Evolutionary conservation across 1,284 basidiomycete species (phyloP), one percentile per base, ranked within the genome.

Genomic region (Sanghuangporus baumii): DNA sequence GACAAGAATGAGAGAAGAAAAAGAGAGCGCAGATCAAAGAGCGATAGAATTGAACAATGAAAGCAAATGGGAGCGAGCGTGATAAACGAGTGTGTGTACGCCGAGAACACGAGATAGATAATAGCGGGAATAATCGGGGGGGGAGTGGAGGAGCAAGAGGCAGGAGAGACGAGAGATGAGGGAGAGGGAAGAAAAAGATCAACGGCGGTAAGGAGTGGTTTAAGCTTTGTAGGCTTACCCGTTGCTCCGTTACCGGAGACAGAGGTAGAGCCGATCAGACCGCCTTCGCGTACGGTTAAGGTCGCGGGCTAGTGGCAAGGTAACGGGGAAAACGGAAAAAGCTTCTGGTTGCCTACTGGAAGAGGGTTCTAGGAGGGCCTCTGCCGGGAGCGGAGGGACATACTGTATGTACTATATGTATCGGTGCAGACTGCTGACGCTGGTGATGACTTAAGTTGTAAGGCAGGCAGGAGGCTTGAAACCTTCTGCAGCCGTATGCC

Each of bases 201-300:
- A 61, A 59, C 34, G 41, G 51, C 47, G 50, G 31, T 37, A 31
- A 37, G 40, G 54, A 50, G 18, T 43, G 56, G 60, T 48, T 47
- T 40, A 54, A 26, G 51, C 56, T 61, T 61, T 58, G 63, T 55
- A 60, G 46, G 55, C 63, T 57, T 57, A 62, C 61, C 52, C 52
- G 52, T 54, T 14, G 52, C 52, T 54, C 52, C 61, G 61, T 63
- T 63, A 46, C 59, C 63, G 63, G 59, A 50, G 59, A 54, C 57
- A 50, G 57, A 63, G 61, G 59, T 57, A 59, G 63, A 18, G 36
- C 59, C 63, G 63, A 64, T 60, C 54, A 60, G 55, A 57, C 37
- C 12, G 54, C 60, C 52, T 34, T 48, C 61, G 61, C 61, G 52
- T 58, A 38, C 3, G 46, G 34, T 26, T 52, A 47, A 26, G 51